Conservation (phyloP, 257 asterid genomes). For the Nicotiana sylvestris region DNA sequence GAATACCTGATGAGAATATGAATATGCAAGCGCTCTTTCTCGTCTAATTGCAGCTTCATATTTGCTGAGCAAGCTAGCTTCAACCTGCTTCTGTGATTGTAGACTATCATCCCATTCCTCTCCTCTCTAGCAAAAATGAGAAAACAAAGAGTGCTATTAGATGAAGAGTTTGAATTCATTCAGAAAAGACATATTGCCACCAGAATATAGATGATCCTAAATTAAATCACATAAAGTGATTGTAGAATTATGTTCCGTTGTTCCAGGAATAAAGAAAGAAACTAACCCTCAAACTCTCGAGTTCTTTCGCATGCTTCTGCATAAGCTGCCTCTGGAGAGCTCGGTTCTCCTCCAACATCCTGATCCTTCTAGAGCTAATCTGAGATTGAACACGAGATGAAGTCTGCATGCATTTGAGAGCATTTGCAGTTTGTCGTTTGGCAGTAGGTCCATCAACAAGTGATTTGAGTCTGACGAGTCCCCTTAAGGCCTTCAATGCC, state of each 20-base stretch:
- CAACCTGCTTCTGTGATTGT: slow-evolving; percentile 78
- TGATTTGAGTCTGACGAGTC: slow-evolving; percentile 81
- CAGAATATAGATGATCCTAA: neutral
- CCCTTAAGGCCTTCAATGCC: slow-evolving; percentile 80
- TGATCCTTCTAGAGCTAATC: slow-evolving; percentile 71
- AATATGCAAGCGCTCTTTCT: slow-evolving; percentile 93
- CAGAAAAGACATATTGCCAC: neutral
- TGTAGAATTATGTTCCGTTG: neutral
- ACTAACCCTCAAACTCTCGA: slow-evolving; percentile 73
- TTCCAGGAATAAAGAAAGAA: slow-evolving; percentile 17
- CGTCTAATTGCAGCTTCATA: slow-evolving; percentile 86
- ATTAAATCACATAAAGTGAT: neutral
- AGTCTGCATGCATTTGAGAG: slow-evolving; percentile 85
- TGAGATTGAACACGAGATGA: slow-evolving; percentile 85
- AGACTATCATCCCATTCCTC: slow-evolving; percentile 88
- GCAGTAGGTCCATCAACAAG: slow-evolving; percentile 81
- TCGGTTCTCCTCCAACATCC: slow-evolving; percentile 84
- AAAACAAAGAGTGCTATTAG: neutral
- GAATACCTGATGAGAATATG: slow-evolving; percentile 89
- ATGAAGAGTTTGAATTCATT: neutral
- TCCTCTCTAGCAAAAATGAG: slow-evolving; percentile 55
- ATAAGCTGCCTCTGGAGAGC: slow-evolving; percentile 86
- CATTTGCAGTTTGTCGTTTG: slow-evolving; percentile 77
- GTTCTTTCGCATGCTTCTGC: slow-evolving; percentile 82
- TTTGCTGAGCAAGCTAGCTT: slow-evolving; percentile 71